These are phyloP conservation scores for Leptographium procerum DNA, from an alignment of 2,329 filamentous ascomycete genomes.

Conservation along the genomic window DNA sequence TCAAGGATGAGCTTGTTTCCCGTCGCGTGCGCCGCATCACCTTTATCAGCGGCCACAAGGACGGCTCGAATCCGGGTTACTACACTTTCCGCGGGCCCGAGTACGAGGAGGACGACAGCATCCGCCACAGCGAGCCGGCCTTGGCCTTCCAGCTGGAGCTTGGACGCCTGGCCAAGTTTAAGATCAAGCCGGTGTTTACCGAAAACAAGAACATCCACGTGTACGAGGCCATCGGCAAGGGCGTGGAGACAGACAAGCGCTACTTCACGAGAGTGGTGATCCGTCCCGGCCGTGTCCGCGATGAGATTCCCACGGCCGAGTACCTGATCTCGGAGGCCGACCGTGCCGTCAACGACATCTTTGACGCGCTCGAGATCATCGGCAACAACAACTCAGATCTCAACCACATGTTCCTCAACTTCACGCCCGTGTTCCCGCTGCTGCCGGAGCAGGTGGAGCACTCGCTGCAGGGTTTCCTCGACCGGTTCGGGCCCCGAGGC, in stretches of 20 bases:
- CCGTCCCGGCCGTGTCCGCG: conserved; percentile 81
- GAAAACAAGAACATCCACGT: conserved; percentile 99
- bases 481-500: conserved; percentile 86
- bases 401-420: conserved; percentile 99
- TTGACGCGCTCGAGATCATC: conserved; percentile 95
- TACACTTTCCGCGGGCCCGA: conserved; percentile 92
- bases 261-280: conserved; percentile 98
- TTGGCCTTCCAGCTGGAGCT: conserved; percentile 98
- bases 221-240: conserved; percentile 92
- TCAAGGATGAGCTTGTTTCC: conserved; percentile 72
- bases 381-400: conserved; percentile 98
- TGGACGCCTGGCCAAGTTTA: conserved; percentile 86
- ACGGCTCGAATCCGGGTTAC: conserved; percentile 92
- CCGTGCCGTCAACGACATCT: conserved; percentile 91
- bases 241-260: conserved; percentile 89
- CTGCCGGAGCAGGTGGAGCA: conserved; percentile 83
- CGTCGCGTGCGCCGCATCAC: conserved; percentile 81
- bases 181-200: conserved; percentile 96
- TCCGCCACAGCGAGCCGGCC: conserved; percentile 93
- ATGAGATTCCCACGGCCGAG: conserved; percentile 96
- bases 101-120: conserved; percentile 86
- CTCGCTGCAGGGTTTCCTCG: conserved; percentile 87
- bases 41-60: conserved; percentile 90
- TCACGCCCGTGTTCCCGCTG: conserved; percentile 91
- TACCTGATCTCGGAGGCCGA: conserved; percentile 97